Percentiles rank a stretch among this genome's conserved stretches.
Conservation (phyloP, 148 eudicot species). For the Euryodendron excelsum region DNA sequence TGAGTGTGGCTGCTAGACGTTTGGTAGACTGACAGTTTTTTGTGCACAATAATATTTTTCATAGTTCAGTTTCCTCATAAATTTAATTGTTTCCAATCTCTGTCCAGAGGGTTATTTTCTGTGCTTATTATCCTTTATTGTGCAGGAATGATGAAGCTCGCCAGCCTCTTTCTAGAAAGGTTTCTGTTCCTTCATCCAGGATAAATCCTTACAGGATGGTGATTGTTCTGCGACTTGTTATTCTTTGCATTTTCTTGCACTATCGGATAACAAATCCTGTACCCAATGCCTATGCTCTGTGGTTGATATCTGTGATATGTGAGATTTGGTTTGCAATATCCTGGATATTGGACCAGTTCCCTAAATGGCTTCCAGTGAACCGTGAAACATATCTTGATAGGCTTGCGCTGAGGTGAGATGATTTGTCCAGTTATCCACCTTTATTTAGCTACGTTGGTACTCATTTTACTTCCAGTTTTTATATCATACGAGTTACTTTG, state of each 20-base stretch:
- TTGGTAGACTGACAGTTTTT: not conserved
- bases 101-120: not conserved
- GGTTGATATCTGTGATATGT: slow-evolving; percentile 80
- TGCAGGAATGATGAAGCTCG: slow-evolving; percentile 95
- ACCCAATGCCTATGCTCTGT: slow-evolving; percentile 56
- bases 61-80: not conserved
- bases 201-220: slow-evolving; percentile 96
- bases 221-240: slow-evolving; percentile 74
- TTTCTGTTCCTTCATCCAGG: slow-evolving; percentile 83
- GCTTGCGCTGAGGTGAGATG: slow-evolving; percentile 58
- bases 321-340: slow-evolving; percentile 90
- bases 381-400: slow-evolving; percentile 88
- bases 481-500: not conserved
- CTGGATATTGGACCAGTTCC: slow-evolving; percentile 91
- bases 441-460: not conserved
- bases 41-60: not conserved
- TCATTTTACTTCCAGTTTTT: not conserved
- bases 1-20: not conserved
- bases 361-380: slow-evolving; percentile 84
- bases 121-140: slow-evolving; percentile 15
- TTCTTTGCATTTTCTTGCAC: slow-evolving; percentile 81
- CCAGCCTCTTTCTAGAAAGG: slow-evolving; percentile 91
- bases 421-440: slow-evolving; percentile 9
- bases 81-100: not conserved
- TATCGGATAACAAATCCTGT: slow-evolving; percentile 94